These are phyloP conservation scores for Lachnellula hyalina DNA, from an alignment of 2,329 filamentous ascomycete species.

Conservation along the genomic window DNA sequence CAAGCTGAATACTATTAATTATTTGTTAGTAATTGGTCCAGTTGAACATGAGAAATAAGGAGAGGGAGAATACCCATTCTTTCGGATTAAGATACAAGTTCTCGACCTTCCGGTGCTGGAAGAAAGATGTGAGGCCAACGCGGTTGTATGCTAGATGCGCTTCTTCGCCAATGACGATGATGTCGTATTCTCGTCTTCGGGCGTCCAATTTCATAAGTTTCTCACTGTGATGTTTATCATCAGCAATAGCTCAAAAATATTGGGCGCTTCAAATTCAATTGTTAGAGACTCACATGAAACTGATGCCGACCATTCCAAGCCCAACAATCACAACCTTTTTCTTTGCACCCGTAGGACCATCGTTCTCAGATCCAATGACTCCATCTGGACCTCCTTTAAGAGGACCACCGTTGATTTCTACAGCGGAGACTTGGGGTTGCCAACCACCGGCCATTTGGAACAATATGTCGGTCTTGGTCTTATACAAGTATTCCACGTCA, in stretches of 20 bases:
- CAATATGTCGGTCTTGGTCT: not conserved
- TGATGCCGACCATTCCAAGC: slow-evolving; percentile 85
- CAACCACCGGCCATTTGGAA: slow-evolving; percentile 24
- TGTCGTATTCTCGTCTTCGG: slow-evolving; percentile 67
- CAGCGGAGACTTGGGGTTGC: slow-evolving; percentile 23
- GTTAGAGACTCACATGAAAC: slow-evolving; percentile 66
- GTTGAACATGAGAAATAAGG: not conserved
- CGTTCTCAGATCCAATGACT: slow-evolving; percentile 19
- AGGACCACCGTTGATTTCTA: slow-evolving; percentile 21
- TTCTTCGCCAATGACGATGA: slow-evolving; percentile 85
- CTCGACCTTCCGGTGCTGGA: slow-evolving; percentile 78
- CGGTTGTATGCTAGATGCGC: slow-evolving; percentile 85
- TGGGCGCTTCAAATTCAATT: not conserved
- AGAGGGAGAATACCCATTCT: slow-evolving; percentile 59
- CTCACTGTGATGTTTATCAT: slow-evolving; percentile 50
- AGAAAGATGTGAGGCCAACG: slow-evolving; percentile 84
- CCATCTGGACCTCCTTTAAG: slow-evolving; percentile 22
- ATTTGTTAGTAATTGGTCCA: not conserved
- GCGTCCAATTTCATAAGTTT: slow-evolving; percentile 83
- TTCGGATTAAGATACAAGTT: slow-evolving; percentile 81
- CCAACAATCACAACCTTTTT: slow-evolving; percentile 79
- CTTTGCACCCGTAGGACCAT: slow-evolving; percentile 29
- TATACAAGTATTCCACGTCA: not conserved
- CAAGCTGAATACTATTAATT: slow-evolving; percentile 24
- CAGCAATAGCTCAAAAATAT: not conserved